phyloP scores from a whole-genome alignment of 129 eudicot species.

The Centaurea solstitialis region DNA sequence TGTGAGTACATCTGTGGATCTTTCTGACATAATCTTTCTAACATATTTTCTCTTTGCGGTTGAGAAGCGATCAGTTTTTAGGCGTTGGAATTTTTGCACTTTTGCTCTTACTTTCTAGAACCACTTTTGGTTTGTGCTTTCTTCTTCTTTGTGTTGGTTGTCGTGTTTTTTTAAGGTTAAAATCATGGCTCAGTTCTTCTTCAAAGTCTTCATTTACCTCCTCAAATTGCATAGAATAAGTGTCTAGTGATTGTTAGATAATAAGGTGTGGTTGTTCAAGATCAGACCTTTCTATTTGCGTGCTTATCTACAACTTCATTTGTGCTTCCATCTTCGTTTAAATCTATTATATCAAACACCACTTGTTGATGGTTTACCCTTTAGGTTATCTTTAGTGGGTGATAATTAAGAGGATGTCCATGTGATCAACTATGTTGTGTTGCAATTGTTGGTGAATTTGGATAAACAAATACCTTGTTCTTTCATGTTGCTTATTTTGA shows the following conservation, averaged over 20 bases:
- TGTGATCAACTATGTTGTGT: too few relatives aligned
- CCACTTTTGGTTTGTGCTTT: constrained; percentile 83
- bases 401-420: too few relatives aligned
- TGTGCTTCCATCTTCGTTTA: too few relatives aligned
- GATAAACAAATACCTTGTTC: too few relatives aligned
- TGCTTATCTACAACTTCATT: too few relatives aligned
- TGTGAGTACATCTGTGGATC: constrained; percentile 17
- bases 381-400: too few relatives aligned
- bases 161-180: constrained; percentile 48
- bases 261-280: constrained; percentile 19
- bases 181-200: constrained; percentile 41
- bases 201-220: constrained; percentile 55
- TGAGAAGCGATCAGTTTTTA: constrained; percentile 26
- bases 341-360: too few relatives aligned
- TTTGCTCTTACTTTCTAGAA: constrained; percentile 62
- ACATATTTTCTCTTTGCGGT: constrained; percentile 50
- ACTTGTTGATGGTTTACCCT: too few relatives aligned
- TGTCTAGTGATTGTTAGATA: constrained; percentile 31
- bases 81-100: constrained; percentile 48
- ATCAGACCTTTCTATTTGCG: constrained; percentile 7
- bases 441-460: too few relatives aligned
- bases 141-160: constrained; percentile 61
- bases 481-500: too few relatives aligned
- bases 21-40: constrained; percentile 26
- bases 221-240: constrained; percentile 31